These are phyloP conservation scores for Prunus padus DNA, from an alignment of 306 rosid species.

Conservation along the genomic window DNA sequence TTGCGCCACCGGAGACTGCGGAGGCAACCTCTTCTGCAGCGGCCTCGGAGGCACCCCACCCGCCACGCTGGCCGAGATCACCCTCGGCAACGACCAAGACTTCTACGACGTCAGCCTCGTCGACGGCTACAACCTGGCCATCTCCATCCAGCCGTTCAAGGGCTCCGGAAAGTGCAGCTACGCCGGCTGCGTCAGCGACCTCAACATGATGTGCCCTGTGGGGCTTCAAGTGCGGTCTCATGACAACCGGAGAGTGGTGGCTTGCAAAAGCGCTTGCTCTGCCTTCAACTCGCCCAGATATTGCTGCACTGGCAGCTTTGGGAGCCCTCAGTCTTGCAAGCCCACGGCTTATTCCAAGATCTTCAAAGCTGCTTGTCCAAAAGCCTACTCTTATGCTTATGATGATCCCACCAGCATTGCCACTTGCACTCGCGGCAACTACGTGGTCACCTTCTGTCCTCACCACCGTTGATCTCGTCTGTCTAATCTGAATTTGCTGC, in stretches of 20 bases:
- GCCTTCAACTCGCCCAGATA: constrained; percentile 82
- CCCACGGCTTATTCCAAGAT: constrained; percentile 86
- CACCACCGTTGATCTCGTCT: constrained; percentile 33
- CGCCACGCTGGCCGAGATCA: constrained; percentile 83
- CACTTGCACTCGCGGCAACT: constrained; percentile 74
- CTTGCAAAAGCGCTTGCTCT: constrained; percentile 81
- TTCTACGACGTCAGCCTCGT: constrained; percentile 95
- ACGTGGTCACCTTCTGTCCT: constrained; percentile 82
- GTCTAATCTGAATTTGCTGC: background rate
- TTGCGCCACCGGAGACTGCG: constrained; percentile 96
- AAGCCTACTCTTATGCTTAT: constrained; percentile 86
- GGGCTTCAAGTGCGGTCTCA: constrained; percentile 77
- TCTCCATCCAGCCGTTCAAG: constrained; percentile 61
- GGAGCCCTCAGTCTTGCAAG: constrained; percentile 79
- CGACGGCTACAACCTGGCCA: constrained; percentile 86
- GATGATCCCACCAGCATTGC: constrained; percentile 96
- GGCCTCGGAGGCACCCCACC: constrained; percentile 89
- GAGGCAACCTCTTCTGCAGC: constrained; percentile 77
- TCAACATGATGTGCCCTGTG: constrained; percentile 83
- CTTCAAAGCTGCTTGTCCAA: constrained; percentile 87
- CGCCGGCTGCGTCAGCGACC: constrained; percentile 90
- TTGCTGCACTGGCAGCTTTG: constrained; percentile 83
- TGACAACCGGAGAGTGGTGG: constrained; percentile 63
- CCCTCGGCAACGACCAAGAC: constrained; percentile 77
- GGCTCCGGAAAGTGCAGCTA: constrained; percentile 82